phyloP scores from a whole-genome alignment of 306 rosid genomes.

The Vigna trinervia region DNA sequence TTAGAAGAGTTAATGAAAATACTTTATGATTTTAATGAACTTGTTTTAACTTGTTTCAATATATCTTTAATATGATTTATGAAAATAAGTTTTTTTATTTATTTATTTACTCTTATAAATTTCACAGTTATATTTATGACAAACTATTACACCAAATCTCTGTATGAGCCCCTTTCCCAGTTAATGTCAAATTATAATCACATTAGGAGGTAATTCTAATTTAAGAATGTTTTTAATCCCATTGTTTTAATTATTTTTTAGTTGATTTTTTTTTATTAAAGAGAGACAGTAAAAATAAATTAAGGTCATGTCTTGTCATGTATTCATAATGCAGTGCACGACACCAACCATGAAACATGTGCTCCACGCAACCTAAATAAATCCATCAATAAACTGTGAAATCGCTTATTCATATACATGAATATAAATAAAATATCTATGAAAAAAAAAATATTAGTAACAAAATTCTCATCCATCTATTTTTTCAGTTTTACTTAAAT shows the following conservation, averaged over 20 bases:
- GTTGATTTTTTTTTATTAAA: neutral
- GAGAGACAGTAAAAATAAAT: neutral
- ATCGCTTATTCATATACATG: too few species aligned
- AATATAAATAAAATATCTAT: neutral
- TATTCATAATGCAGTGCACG: conserved; percentile 11
- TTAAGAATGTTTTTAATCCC: neutral
- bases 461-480: neutral
- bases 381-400: neutral
- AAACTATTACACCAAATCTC: neutral
- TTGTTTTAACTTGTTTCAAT: neutral
- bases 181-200: neutral
- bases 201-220: neutral
- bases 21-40: neutral
- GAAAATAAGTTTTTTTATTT: too few species aligned
- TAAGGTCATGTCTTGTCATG: neutral
- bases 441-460: neutral
- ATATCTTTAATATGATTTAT: neutral
- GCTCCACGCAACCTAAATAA: neutral
- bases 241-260: too few species aligned
- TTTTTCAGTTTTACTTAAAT: neutral
- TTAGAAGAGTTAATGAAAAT: neutral
- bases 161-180: neutral
- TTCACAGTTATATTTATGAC: neutral
- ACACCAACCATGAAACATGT: neutral
- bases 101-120: too few species aligned